Evolutionary conservation across 192 early-diverging fungal species (phyloP), one percentile per base, ranked within the genome.

Genomic region (Gryganskiella cystojenkinii): DNA sequence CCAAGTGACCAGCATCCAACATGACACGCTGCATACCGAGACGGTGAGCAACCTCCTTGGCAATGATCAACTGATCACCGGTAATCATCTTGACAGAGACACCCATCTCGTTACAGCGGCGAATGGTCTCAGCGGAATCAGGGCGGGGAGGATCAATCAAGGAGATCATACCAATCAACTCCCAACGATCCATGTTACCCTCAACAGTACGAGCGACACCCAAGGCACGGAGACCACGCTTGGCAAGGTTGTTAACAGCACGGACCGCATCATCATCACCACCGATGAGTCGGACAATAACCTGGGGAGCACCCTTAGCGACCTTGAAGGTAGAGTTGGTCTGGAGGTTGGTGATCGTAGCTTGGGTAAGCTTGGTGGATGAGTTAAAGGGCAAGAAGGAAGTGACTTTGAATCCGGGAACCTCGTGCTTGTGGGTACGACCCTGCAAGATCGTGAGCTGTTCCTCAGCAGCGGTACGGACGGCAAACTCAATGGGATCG

Each of bases 11-110:
- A 27, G 94, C 94, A 71, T 95, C 90, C 53, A 95, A 84, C 56
- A 95, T 95, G 56, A 88, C 87, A 19, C 93, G 85, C 53, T 88
- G 73, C 93, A 95, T 95, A 55, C 91, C 91, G 40, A 95, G 88
- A 57, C 93, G 92, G 40, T 79, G 78, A 8, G 92, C 92, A 3
- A 94, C 89, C 54, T 89, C 92, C 84, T 92, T 93, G 67, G 87
- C 93, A 80, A 93, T 93, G 57, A 92, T 91, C 37, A 89, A 84
- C 82, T 93, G 93, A 78, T 94, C 93, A 49, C 93, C 93, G 30
- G 93, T 94, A 42, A 94, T 87, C 93, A 94, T 93, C 82, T 94
- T 94, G 70, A 93, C 90, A n/a, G 85, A 82, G 25, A 95, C 88
- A 46, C 93, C 93, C 69, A 92, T 85, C 44, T 84, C 72, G 62